Conservation (phyloP, 805 yeast genomes). For the Phaffomyces opuntiae region DNA sequence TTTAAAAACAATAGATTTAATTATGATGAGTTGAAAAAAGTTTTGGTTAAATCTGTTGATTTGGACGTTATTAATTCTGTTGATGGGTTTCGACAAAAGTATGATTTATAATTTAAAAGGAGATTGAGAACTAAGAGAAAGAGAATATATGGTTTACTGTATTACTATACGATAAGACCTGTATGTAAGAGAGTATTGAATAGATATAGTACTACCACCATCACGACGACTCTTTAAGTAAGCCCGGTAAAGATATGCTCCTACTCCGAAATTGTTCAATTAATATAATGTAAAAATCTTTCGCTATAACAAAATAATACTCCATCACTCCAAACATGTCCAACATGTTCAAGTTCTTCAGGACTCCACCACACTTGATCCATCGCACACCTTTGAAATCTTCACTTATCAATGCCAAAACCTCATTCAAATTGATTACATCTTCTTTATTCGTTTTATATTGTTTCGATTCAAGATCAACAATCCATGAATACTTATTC, state of each 20-base stretch:
- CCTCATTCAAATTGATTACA: conserved; percentile 13
- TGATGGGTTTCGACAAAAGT: not conserved
- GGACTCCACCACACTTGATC: not conserved
- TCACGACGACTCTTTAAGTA: no score
- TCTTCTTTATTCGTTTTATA: conserved; percentile 43
- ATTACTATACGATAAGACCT: no score
- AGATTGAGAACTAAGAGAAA: not conserved
- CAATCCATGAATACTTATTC: conserved; percentile 70
- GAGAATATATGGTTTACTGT: no score
- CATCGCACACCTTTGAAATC: not conserved
- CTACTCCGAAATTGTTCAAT: no score
- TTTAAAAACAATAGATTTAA: conserved; percentile 1
- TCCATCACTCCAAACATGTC: no score
- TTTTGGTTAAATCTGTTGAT: conserved; percentile 7
- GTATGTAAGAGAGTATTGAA: no score
- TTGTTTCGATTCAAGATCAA: conserved; percentile 70
- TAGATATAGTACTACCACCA: no score
- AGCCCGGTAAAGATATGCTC: no score
- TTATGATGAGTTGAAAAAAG: not conserved
- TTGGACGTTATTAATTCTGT: conserved; percentile 2
- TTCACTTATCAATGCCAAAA: no score
- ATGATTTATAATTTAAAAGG: not conserved
- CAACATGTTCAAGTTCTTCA: not conserved
- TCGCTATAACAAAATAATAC: no score
- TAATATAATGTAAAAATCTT: no score